These are phyloP conservation scores for Suzukiozyma palmioleophila DNA, from an alignment of 1,139 yeast species.

Conservation along the genomic window DNA sequence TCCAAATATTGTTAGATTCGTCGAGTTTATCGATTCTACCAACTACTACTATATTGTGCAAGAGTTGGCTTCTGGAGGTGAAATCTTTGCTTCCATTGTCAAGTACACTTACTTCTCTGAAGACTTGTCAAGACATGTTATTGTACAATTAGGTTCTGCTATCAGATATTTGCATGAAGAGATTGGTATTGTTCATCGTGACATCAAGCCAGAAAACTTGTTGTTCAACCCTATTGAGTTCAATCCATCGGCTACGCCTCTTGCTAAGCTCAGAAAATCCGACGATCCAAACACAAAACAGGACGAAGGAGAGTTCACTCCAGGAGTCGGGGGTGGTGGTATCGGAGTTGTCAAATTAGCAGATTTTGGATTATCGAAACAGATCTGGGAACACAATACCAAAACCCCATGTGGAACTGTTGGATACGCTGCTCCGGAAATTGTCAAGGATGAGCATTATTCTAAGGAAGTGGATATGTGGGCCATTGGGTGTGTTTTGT, in stretches of 20 bases:
- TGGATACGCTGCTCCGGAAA: constrained; percentile 62
- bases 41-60: constrained; percentile 50
- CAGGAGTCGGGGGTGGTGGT: constrained; percentile 48
- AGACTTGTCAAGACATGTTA: constrained; percentile 49
- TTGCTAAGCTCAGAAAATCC: constrained; percentile 35
- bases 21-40: constrained; percentile 46
- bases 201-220: constrained; percentile 54
- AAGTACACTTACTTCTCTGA: constrained; percentile 54
- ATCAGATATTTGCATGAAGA: constrained; percentile 51
- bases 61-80: constrained; percentile 53
- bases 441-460: constrained; percentile 53
- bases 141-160: constrained; percentile 46
- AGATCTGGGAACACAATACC: constrained; percentile 54
- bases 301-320: constrained; percentile 50
- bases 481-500: constrained; percentile 61
- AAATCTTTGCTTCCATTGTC: constrained; percentile 53
- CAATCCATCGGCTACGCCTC: constrained; percentile 34
- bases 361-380: constrained; percentile 56
- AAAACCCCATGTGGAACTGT: constrained; percentile 64
- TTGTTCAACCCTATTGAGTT: constrained; percentile 61
- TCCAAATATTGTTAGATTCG: constrained; percentile 44
- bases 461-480: constrained; percentile 62
- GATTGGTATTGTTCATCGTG: constrained; percentile 54
- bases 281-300: constrained; percentile 45
- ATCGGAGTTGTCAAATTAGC: constrained; percentile 52